phyloP scores from a whole-genome alignment of 768 basidiomycete genomes.

The Rubroboletus pulcherrimus region DNA sequence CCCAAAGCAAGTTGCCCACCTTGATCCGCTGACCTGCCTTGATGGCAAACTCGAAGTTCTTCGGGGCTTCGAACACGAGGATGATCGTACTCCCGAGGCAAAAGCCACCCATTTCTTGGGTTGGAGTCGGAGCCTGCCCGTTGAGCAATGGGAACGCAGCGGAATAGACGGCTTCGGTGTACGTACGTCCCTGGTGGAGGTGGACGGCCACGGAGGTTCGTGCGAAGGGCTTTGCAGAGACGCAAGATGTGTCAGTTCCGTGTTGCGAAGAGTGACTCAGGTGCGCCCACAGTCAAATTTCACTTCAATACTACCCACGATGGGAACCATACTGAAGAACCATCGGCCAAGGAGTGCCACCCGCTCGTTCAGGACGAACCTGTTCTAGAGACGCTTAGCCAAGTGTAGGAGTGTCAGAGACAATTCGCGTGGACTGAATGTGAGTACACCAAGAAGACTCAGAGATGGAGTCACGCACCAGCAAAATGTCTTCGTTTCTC shows the following conservation, averaged over 20 bases:
- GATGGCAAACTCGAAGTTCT: too few relatives aligned
- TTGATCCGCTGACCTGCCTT: too few relatives aligned
- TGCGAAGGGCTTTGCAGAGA: slow-evolving; percentile 65
- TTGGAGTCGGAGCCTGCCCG: slow-evolving; percentile 83
- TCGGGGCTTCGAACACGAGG: too few relatives aligned
- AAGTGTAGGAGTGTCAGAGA: slow-evolving; percentile 49
- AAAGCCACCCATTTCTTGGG: slow-evolving; percentile 98
- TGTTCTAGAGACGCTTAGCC: slow-evolving; percentile 83
- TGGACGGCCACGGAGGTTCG: slow-evolving; percentile 47
- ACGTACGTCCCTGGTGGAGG: slow-evolving; percentile 77
- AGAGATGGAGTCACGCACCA: too few relatives aligned
- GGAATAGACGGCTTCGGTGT: slow-evolving; percentile 82
- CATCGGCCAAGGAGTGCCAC: slow-evolving; percentile 93
- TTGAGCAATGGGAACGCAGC: slow-evolving; percentile 76
- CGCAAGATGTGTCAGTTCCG: neutral
- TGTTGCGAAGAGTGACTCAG: neutral
- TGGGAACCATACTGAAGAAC: slow-evolving; percentile 96
- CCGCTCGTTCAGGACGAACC: slow-evolving; percentile 98
- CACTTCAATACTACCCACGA: slow-evolving; percentile 93
- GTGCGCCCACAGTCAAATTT: slow-evolving; percentile 79
- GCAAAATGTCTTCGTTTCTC: too few relatives aligned
- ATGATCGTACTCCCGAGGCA: slow-evolving; percentile 19
- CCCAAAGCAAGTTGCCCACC: too few relatives aligned
- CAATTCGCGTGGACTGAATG: too few relatives aligned
- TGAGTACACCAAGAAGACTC: too few relatives aligned